Conservation (phyloP, 1,139 yeast species). For the Kazachstania sp. region DNA sequence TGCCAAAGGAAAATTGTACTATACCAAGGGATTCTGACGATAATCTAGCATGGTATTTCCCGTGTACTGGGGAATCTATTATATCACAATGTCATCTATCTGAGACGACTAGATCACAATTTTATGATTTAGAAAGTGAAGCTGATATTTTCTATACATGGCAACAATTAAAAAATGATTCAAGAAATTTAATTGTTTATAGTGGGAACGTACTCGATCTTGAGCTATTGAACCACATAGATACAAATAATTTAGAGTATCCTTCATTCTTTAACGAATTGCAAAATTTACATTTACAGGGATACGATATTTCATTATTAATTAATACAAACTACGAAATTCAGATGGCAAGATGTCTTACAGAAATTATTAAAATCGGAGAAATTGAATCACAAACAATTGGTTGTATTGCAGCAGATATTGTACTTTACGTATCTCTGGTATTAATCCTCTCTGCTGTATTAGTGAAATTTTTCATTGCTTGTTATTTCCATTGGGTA, state of each 20-base stretch:
- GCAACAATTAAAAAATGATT: slow-evolving; percentile 69
- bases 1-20: slow-evolving; percentile 61
- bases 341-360: slow-evolving; percentile 67
- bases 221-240: slow-evolving; percentile 66
- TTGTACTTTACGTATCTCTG: slow-evolving; percentile 72
- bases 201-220: slow-evolving; percentile 84
- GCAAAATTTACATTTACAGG: slow-evolving; percentile 50
- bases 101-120: slow-evolving; percentile 54
- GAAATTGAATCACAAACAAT: slow-evolving; percentile 80
- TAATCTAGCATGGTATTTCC: slow-evolving; percentile 92
- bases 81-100: slow-evolving; percentile 89
- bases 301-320: slow-evolving; percentile 74
- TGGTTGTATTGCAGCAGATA: slow-evolving; percentile 90
- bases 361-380: slow-evolving; percentile 87
- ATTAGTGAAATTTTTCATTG: slow-evolving; percentile 65
- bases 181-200: slow-evolving; percentile 74
- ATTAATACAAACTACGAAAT: slow-evolving; percentile 64
- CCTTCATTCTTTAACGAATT: slow-evolving; percentile 64
- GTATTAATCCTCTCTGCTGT: slow-evolving; percentile 80
- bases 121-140: slow-evolving; percentile 48
- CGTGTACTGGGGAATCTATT: slow-evolving; percentile 77
- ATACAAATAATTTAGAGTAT: slow-evolving; percentile 55
- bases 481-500: slow-evolving; percentile 83
- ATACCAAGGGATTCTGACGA: slow-evolving; percentile 56
- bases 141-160: slow-evolving; percentile 86